A percentile compares a stretch with the other conserved stretches of the same genome.
Conservation (phyloP, 768 basidiomycete genomes). For the Phylloporus scabripes region DNA sequence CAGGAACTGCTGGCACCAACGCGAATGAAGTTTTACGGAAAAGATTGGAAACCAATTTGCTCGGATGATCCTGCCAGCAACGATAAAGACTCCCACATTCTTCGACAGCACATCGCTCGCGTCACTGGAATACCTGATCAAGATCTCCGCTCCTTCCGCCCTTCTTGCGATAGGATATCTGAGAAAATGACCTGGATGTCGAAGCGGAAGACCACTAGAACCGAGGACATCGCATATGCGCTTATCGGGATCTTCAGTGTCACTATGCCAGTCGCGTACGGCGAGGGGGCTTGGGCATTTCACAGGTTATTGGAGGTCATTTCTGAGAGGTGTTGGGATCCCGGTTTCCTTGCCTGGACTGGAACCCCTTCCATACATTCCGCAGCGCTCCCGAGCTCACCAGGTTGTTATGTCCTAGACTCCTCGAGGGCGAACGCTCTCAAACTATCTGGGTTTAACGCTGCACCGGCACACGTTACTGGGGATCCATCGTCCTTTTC, state of each 20-base stretch:
- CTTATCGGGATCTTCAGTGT: slow-evolving; percentile 23
- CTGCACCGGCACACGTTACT: background rate
- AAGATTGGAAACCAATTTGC: slow-evolving; percentile 15
- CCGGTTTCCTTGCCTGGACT: background rate
- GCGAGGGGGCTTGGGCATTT: slow-evolving; percentile 22
- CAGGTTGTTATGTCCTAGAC: background rate
- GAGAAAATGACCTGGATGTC: slow-evolving; percentile 25
- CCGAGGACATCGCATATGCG: slow-evolving; percentile 23
- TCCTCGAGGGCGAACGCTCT: background rate
- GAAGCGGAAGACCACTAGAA: slow-evolving; percentile 18
- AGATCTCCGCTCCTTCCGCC: slow-evolving; percentile 10
- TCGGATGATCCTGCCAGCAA: background rate
- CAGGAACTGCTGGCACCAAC: slow-evolving; percentile 15
- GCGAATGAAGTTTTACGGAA: slow-evolving; percentile 16
- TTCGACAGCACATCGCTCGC: slow-evolving; percentile 5
- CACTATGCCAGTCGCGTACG: slow-evolving; percentile 21
- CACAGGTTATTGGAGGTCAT: slow-evolving; percentile 13
- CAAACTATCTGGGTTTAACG: background rate
- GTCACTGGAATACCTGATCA: slow-evolving; percentile 13
- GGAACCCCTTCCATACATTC: background rate
- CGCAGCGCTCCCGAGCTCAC: background rate
- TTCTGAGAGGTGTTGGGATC: background rate
- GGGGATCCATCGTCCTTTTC: background rate
- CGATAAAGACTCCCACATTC: slow-evolving; percentile 9
- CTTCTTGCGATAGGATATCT: slow-evolving; percentile 9